phyloP scores from a whole-genome alignment of 2,329 filamentous ascomycete genomes.

The Didymella arachidicola region DNA sequence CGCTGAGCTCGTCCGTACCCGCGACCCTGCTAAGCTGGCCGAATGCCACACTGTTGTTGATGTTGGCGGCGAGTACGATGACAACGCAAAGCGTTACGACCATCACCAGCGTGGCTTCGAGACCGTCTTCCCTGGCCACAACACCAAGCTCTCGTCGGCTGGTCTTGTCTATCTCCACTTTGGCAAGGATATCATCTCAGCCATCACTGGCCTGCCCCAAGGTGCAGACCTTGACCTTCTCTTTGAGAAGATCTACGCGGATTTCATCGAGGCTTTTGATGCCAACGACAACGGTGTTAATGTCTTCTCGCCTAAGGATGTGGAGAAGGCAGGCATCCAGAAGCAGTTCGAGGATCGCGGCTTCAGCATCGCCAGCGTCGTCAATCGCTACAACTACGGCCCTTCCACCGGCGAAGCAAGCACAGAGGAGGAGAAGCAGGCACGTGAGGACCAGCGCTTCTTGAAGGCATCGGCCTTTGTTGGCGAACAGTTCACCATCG shows the following conservation, averaged over 20 bases:
- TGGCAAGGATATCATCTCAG: constrained; percentile 81
- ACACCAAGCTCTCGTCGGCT: constrained; percentile 90
- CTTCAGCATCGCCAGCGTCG: constrained; percentile 84
- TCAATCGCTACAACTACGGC: constrained; percentile 83
- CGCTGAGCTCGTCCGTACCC: constrained; percentile 81
- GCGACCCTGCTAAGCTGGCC: constrained; percentile 78
- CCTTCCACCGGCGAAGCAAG: constrained; percentile 53
- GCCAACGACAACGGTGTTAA: constrained; percentile 97
- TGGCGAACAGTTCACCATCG: constrained; percentile 85
- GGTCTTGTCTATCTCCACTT: constrained; percentile 97
- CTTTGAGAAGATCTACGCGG: constrained; percentile 88
- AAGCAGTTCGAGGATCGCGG: constrained; percentile 85
- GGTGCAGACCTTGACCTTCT: constrained; percentile 75
- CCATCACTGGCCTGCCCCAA: constrained; percentile 66
- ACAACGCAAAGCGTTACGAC: constrained; percentile 80
- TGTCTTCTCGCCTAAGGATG: constrained; percentile 74
- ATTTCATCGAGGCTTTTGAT: constrained; percentile 94
- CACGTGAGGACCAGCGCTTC: constrained; percentile 83
- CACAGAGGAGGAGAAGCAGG: constrained; percentile 61
- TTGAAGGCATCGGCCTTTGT: constrained; percentile 79
- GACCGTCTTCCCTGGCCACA: constrained; percentile 81
- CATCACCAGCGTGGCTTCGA: constrained; percentile 95
- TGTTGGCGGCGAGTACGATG: constrained; percentile 93
- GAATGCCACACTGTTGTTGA: constrained; percentile 95
- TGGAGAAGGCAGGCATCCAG: constrained; percentile 74